These are phyloP conservation scores for Bipolaris sorokiniana DNA, from an alignment of 2,329 filamentous ascomycete genomes.

Conservation along the genomic window DNA sequence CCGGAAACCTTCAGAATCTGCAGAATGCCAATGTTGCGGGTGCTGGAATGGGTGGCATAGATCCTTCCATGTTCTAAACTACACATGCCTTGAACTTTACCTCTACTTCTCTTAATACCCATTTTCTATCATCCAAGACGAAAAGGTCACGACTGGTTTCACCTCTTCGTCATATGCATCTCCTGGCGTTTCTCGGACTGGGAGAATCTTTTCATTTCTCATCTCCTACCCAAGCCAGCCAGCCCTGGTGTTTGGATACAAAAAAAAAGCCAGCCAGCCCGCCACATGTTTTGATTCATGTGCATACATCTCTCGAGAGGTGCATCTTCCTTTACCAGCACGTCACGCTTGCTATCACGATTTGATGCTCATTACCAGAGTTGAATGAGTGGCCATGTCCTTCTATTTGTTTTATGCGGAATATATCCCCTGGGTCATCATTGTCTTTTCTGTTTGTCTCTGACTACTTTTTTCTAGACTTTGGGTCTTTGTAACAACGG, in stretches of 20 bases:
- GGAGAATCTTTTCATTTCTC: constrained; percentile 7
- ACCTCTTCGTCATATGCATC: constrained; percentile 30
- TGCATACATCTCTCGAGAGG: constrained; percentile 37
- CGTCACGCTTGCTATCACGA: constrained; percentile 38
- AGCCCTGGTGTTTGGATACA: constrained; percentile 30
- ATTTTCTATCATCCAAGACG: constrained; percentile 13
- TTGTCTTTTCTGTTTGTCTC: constrained; percentile 4
- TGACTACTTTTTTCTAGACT: constrained; percentile 27
- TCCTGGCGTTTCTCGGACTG: constrained; percentile 32
- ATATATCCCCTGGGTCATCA: constrained; percentile 25
- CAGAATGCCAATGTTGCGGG: constrained; percentile 57
- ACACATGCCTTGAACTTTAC: constrained; percentile 10
- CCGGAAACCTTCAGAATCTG: constrained; percentile 50
- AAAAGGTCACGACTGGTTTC: constrained; percentile 32
- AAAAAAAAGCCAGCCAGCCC: constrained; percentile 19
- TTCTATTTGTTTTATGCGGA: constrained; percentile 18
- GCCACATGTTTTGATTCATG: constrained; percentile 29
- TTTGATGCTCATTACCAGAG: constrained; percentile 44
- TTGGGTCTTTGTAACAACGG: constrained; percentile 15
- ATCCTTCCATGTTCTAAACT: constrained; percentile 56
- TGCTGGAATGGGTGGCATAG: constrained; percentile 62
- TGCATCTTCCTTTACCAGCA: constrained; percentile 33
- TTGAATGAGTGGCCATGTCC: constrained; percentile 32
- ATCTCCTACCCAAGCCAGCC: constrained; percentile 24
- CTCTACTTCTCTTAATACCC: constrained; percentile 33